These are phyloP conservation scores for Lodderomyces jiufengensis DNA, from an alignment of 1,139 yeast genomes.

Conservation along the genomic window DNA sequence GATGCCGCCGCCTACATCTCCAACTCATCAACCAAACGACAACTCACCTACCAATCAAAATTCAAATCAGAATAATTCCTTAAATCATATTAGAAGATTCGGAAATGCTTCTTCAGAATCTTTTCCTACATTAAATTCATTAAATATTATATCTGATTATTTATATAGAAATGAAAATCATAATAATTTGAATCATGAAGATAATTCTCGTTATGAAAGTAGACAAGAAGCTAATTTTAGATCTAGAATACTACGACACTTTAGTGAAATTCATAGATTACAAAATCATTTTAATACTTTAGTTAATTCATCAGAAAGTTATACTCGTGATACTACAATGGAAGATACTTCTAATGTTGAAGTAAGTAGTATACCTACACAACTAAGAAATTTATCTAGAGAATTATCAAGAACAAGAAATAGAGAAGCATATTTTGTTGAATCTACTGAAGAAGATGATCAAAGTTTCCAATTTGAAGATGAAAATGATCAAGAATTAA, in stretches of 20 bases:
- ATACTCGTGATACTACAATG: slow-evolving; percentile 1
- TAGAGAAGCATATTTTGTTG: slow-evolving; percentile 10
- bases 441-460: slow-evolving; percentile 12
- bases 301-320: slow-evolving; percentile 6
- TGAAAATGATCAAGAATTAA: slow-evolving; percentile 7
- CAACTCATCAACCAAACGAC: neutral
- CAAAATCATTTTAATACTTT: slow-evolving; percentile 12
- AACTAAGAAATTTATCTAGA: slow-evolving; percentile 13
- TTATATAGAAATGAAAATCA: slow-evolving; percentile 10
- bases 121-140: slow-evolving; percentile 9
- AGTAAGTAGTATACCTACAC: slow-evolving; percentile 11
- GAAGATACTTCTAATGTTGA: neutral
- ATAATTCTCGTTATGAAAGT: neutral
- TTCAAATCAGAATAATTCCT: neutral
- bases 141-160: slow-evolving; percentile 13
- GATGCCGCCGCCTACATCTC: slow-evolving; percentile 3
- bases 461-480: slow-evolving; percentile 13
- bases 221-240: slow-evolving; percentile 9
- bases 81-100: slow-evolving; percentile 9
- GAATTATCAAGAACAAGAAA: slow-evolving; percentile 9
- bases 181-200: no score
- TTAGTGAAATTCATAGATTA: slow-evolving; percentile 11
- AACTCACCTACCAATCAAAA: neutral
- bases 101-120: slow-evolving; percentile 8
- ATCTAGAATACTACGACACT: slow-evolving; percentile 13